Percentiles rank a stretch among this genome's conserved stretches.
phyloP scores from a whole-genome alignment of 306 rosid genomes.

The Nissolia schottii region DNA sequence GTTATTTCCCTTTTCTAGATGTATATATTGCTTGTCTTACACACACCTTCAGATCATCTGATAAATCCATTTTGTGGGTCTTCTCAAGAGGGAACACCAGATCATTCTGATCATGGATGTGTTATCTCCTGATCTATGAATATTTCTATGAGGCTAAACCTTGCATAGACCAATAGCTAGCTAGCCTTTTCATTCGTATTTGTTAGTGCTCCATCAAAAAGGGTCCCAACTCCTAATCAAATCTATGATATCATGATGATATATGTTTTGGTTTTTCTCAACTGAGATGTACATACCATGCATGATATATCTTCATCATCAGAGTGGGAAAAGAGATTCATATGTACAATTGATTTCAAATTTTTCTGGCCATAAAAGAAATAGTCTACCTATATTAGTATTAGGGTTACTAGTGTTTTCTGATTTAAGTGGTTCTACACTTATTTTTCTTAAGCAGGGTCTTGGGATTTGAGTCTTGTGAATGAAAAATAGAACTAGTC shows the following conservation, averaged over 20 bases:
- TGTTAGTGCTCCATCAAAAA: background rate
- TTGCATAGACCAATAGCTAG: background rate
- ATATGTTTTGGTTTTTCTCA: slow-evolving; percentile 6
- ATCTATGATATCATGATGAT: background rate
- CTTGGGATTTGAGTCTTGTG: no score
- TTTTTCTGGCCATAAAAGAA: background rate
- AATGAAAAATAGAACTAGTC: no score
- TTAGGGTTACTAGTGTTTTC: no score
- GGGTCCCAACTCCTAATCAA: background rate
- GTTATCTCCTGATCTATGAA: background rate
- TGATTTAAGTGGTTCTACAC: no score
- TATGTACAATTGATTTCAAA: slow-evolving; percentile 3
- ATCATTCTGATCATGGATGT: slow-evolving; percentile 5
- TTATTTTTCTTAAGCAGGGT: no score
- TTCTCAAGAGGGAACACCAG: background rate
- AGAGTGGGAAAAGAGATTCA: background rate
- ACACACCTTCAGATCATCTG: background rate
- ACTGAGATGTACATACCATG: no score
- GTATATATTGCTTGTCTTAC: background rate
- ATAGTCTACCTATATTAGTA: background rate
- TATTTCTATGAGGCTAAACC: background rate
- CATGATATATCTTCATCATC: slow-evolving; percentile 5
- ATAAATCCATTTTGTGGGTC: background rate
- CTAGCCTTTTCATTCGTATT: slow-evolving; percentile 9
- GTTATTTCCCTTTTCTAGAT: background rate